Evolutionary conservation across 257 asterid species (phyloP).

Genomic region (Schizonepeta tenuifolia): DNA sequence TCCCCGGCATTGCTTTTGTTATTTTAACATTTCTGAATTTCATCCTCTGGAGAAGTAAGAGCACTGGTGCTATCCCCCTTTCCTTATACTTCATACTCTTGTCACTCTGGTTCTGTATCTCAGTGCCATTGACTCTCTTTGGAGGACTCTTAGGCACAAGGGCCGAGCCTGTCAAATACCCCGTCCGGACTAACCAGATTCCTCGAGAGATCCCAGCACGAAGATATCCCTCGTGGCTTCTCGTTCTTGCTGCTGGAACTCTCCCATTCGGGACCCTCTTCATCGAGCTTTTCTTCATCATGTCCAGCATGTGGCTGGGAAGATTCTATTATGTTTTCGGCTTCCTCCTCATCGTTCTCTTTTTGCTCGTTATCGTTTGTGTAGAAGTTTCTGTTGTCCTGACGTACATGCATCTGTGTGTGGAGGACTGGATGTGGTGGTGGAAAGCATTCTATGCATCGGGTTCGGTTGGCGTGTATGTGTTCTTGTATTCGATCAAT

Average conservation of each 20-base stretch:
- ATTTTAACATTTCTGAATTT: constrained; percentile 68
- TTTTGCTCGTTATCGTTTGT: constrained; percentile 67
- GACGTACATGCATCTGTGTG: constrained; percentile 86
- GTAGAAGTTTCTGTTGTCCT: constrained; percentile 75
- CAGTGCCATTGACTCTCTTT: constrained; percentile 78
- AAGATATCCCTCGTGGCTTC: constrained; percentile 77
- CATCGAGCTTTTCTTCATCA: constrained; percentile 80
- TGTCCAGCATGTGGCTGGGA: constrained; percentile 86
- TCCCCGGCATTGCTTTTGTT: constrained; percentile 74
- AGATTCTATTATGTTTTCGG: constrained; percentile 80
- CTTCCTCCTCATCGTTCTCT: constrained; percentile 63
- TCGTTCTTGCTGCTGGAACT: constrained; percentile 86
- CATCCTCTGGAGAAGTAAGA: constrained; percentile 76
- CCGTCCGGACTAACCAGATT: constrained; percentile 79
- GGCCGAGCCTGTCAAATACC: constrained; percentile 61
- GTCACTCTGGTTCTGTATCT: constrained; percentile 77
- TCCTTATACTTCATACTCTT: constrained; percentile 63
- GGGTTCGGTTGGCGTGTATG: constrained; percentile 73
- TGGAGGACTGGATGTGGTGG: constrained; percentile 96
- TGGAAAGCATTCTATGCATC: constrained; percentile 88
- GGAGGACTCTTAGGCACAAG: constrained; percentile 70
- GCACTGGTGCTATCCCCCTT: constrained; percentile 80
- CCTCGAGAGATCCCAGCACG: constrained; percentile 79
- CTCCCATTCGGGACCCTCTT: constrained; percentile 91
- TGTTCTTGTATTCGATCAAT: constrained; percentile 73